Evolutionary conservation across 257 asterid species (phyloP).

Genomic region (Anisodus tanguticus): DNA sequence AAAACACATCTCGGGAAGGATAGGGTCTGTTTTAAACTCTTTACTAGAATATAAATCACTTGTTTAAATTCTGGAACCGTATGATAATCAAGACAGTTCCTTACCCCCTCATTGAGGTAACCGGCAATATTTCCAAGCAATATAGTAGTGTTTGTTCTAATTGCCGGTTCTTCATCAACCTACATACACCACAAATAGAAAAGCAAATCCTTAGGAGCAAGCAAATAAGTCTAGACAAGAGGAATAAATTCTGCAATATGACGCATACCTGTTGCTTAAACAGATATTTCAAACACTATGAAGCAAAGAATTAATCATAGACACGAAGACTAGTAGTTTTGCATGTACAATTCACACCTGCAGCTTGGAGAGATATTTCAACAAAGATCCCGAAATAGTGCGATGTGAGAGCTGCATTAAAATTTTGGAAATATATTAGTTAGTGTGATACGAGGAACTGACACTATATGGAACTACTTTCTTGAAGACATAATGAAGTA

Average conservation of each 20-base stretch:
- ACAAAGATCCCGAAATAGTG: constrained; percentile 82
- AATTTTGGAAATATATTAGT: not conserved
- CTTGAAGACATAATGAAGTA: too few relatives aligned
- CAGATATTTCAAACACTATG: constrained; percentile 17
- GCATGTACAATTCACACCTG: constrained; percentile 59
- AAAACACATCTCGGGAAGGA: not conserved
- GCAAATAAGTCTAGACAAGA: constrained; percentile 30
- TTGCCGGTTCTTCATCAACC: constrained; percentile 99
- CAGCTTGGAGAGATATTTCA: constrained; percentile 84
- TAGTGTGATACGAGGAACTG: not conserved
- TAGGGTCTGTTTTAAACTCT: constrained; percentile 25
- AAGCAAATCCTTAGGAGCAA: constrained; percentile 30
- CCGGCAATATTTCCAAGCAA: constrained; percentile 96
- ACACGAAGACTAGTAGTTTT: constrained; percentile 29
- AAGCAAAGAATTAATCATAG: constrained; percentile 27
- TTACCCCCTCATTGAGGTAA: constrained; percentile 94
- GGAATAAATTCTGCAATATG: constrained; percentile 21
- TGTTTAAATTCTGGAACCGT: not conserved
- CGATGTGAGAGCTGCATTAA: constrained; percentile 90
- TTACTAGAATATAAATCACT: not conserved
- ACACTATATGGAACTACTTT: not conserved
- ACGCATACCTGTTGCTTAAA: constrained; percentile 82
- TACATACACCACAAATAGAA: constrained; percentile 41
- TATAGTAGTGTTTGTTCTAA: constrained; percentile 96
- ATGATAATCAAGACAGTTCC: constrained; percentile 38